Percentiles rank a stretch among this genome's conserved stretches.
phyloP scores from a whole-genome alignment of 2,329 filamentous ascomycete species.

The Scleromitrula shiraiana region DNA sequence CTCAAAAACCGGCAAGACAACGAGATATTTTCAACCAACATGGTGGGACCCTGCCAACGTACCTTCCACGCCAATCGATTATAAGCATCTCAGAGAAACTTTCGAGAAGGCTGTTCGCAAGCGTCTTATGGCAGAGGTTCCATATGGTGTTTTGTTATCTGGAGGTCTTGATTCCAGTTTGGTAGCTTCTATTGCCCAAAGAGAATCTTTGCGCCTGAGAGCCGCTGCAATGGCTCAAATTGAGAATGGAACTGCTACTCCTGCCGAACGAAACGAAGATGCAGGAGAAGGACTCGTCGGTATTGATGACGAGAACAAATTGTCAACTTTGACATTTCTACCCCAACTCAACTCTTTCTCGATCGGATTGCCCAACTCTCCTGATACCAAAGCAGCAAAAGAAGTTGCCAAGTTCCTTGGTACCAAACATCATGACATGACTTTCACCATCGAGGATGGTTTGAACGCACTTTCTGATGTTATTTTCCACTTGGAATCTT shows the following conservation, averaged over 20 bases:
- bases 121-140: constrained; percentile 96
- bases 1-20: constrained; percentile 78
- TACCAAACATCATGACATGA: constrained; percentile 97
- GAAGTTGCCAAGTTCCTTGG: constrained; percentile 95
- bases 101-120: constrained; percentile 91
- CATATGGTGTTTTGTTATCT: constrained; percentile 91
- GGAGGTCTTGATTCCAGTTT: constrained; percentile 93
- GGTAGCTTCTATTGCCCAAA: constrained; percentile 89
- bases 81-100: constrained; percentile 70
- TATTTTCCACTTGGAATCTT: constrained; percentile 95
- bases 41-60: constrained; percentile 84
- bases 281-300: constrained; percentile 72
- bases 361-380: constrained; percentile 86
- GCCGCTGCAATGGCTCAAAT: constrained; percentile 47
- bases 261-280: constrained; percentile 47
- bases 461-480: constrained; percentile 95
- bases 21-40: constrained; percentile 80
- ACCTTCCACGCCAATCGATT: constrained; percentile 72
- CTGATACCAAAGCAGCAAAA: constrained; percentile 83
- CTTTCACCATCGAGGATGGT: constrained; percentile 94
- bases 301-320: constrained; percentile 84
- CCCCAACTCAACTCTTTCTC: constrained; percentile 98
- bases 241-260: constrained; percentile 37
- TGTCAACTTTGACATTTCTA: constrained; percentile 83
- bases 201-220: constrained; percentile 76